Base-by-base conservation (phyloP, 441 rosid species). In the Breynia disticha region DNA sequence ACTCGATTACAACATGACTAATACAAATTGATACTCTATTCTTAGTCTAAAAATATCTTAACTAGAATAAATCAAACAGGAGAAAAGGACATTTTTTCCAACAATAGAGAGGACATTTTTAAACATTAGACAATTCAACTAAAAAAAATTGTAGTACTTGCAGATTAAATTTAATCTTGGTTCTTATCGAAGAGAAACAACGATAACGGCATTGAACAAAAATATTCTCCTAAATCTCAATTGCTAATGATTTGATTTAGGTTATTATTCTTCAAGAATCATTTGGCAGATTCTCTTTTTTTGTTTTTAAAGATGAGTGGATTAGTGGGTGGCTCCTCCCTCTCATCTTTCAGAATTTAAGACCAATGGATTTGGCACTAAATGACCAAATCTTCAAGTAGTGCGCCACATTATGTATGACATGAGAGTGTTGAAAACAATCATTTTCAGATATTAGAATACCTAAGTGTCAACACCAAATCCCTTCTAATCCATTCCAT, bases 341-440 rank as follows among this genome's bases (percentile, higher is more conserved):
- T 53, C 19, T 5, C 13, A 1, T 46, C 37, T 24, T 46, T 0
- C 18, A 16, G 20, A 17, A 11, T 39, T 51, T 11, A 5, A 11
- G 51, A 61, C 38, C 37, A 53, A 54, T 57, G 19, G 60, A 54
- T 35, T 56, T 47, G 17, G 68, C 57, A 39, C 49, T 51, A 57
- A 37, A n/a, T 11, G 20, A 43, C 46, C 59, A 42, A 63, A 52
- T 50, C 55, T 62, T 62, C 47, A 11, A 15, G 20, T 48, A 69
- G 72, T 67, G 80, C 67, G 69, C 35, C 35, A 50, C 76, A 74
- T 67, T n/a, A 62, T 53, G 56, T 50, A 64, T 48, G 55, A 61
- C 65, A 14, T 55, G 56, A 7, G 44, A 44, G 37, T 16, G 42
- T 5, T 9, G 12, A 20, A 41, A 59, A 20, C 52, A 61, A 61